A percentile compares a stretch with the other conserved stretches of the same genome.
Conservation (phyloP, 768 basidiomycete genomes). For the Podaxis sp. region DNA sequence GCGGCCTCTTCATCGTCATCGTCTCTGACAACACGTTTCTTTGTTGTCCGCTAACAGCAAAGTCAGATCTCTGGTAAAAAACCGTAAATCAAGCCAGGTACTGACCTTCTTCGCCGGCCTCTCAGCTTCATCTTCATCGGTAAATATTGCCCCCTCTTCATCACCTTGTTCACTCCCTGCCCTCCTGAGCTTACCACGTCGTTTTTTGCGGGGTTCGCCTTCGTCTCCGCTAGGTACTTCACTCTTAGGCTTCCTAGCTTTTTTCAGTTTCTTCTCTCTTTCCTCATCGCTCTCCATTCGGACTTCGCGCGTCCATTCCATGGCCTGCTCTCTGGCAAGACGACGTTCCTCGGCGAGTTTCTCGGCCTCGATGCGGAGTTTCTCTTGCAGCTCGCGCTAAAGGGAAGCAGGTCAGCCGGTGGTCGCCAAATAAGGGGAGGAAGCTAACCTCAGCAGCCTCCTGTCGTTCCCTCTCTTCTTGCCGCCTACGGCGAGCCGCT, state of each 20-base stretch:
- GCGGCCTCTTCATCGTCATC: constrained; percentile 68
- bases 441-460: constrained; percentile 61
- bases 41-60: constrained; percentile 39
- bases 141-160: constrained; percentile 66
- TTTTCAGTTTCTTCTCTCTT: constrained; percentile 59
- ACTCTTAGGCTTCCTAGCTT: constrained; percentile 48
- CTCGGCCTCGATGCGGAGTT: constrained; percentile 65
- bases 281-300: constrained; percentile 78
- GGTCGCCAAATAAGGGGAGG: neutral
- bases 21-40: constrained; percentile 75
- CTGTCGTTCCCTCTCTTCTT: constrained; percentile 69
- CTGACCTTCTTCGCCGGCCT: constrained; percentile 69
- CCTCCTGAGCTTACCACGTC: constrained; percentile 65
- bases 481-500: constrained; percentile 69
- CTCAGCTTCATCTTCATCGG: constrained; percentile 64
- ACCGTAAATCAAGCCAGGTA: neutral
- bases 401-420: neutral
- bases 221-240: constrained; percentile 51
- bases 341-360: constrained; percentile 78
- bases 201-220: constrained; percentile 71
- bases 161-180: constrained; percentile 48
- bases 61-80: constrained; percentile 15
- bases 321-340: constrained; percentile 70
- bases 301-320: constrained; percentile 70
- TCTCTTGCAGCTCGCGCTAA: constrained; percentile 60